Evolutionary conservation across 2,329 filamentous ascomycete species (phyloP).

Genomic region (Septoria linicola): DNA sequence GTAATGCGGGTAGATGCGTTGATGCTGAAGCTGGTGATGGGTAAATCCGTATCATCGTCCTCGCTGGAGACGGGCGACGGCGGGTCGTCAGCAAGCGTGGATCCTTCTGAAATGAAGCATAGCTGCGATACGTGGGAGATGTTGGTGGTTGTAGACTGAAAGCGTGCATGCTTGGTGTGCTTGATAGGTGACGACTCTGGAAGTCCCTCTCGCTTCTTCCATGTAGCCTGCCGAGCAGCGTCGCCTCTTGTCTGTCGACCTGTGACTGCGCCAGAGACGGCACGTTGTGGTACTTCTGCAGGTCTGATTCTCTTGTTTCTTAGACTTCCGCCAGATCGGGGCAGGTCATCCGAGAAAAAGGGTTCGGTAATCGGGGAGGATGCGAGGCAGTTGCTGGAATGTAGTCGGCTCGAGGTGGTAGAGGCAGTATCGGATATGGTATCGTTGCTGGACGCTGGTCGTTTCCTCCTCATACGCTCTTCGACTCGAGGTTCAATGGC

Average conservation of each 20-base stretch:
- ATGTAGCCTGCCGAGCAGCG: slow-evolving; percentile 54
- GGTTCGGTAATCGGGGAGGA: slow-evolving; percentile 82
- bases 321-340: slow-evolving; percentile 64
- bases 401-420: slow-evolving; percentile 73
- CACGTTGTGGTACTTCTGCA: slow-evolving; percentile 23
- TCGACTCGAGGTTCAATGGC: slow-evolving; percentile 81
- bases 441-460: slow-evolving; percentile 61
- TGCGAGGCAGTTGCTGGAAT: slow-evolving; percentile 67
- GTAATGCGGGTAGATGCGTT: slow-evolving; percentile 48
- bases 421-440: slow-evolving; percentile 84
- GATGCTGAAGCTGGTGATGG: slow-evolving; percentile 69
- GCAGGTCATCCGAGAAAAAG: slow-evolving; percentile 80
- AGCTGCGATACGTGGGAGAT: slow-evolving; percentile 63
- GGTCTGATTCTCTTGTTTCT: slow-evolving; percentile 35
- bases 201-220: slow-evolving; percentile 74
- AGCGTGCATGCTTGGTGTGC: slow-evolving; percentile 70
- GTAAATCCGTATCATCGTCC: slow-evolving; percentile 80
- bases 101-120: slow-evolving; percentile 73
- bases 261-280: slow-evolving; percentile 34
- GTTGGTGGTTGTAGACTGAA: slow-evolving; percentile 54
- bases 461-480: slow-evolving; percentile 72
- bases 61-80: slow-evolving; percentile 63
- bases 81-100: slow-evolving; percentile 64
- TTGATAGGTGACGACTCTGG: slow-evolving; percentile 86
- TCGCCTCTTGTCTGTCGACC: slow-evolving; percentile 35